These are phyloP conservation scores for Lactifluus subvellereus DNA, from an alignment of 768 basidiomycete species.

Conservation along the genomic window DNA sequence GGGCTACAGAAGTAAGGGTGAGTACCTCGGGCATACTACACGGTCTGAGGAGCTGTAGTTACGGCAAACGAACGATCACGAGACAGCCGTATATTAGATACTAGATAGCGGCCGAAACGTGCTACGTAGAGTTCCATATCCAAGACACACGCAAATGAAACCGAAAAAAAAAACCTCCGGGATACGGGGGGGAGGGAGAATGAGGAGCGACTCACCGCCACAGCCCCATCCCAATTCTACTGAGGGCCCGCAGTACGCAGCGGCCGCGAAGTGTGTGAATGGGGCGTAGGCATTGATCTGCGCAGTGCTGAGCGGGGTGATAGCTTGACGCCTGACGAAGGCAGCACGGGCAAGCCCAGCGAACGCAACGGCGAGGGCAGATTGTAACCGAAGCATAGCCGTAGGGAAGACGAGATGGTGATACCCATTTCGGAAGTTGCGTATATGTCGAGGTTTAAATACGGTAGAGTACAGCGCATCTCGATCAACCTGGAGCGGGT, in stretches of 20 bases:
- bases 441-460: background rate
- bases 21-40: background rate
- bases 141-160: no score
- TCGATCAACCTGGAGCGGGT: no score
- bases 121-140: no score
- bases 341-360: background rate
- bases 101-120: no score
- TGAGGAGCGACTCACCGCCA: conserved; percentile 24
- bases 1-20: conserved; percentile 27
- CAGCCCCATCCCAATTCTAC: conserved; percentile 30
- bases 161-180: no score
- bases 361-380: background rate
- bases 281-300: conserved; percentile 30
- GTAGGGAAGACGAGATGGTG: background rate
- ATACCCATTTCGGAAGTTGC: background rate
- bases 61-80: no score
- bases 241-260: conserved; percentile 31
- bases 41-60: background rate
- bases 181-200: background rate
- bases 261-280: conserved; percentile 31
- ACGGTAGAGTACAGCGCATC: background rate
- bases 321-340: conserved; percentile 8
- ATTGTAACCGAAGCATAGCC: background rate
- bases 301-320: conserved; percentile 26
- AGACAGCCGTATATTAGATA: no score